Evolutionary conservation across 2,329 filamentous ascomycete genomes (phyloP).

Genomic region (Daldinia eschscholtzii): DNA sequence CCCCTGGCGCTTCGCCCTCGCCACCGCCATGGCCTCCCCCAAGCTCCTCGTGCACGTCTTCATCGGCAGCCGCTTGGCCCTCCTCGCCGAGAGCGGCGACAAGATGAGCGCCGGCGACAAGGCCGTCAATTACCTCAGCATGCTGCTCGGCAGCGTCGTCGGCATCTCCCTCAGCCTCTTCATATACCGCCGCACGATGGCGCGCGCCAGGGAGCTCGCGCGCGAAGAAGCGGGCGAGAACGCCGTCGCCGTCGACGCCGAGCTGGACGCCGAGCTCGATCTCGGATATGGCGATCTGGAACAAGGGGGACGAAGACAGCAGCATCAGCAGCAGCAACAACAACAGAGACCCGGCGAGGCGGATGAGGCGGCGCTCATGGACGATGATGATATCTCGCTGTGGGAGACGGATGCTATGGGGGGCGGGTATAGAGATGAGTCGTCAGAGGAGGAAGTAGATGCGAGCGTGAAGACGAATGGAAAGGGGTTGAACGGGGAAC

Average conservation of each 20-base stretch:
- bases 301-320: conserved; percentile 48
- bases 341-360: conserved; percentile 57
- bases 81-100: conserved; percentile 84
- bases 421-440: conserved; percentile 43
- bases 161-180: conserved; percentile 83
- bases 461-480: conserved; percentile 40
- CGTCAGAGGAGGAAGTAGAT: conserved; percentile 18
- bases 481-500: conserved; percentile 7
- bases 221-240: conserved; percentile 59
- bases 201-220: conserved; percentile 70
- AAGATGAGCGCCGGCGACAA: conserved; percentile 85
- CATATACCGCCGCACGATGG: conserved; percentile 82
- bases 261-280: conserved; percentile 58
- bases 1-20: conserved; percentile 79
- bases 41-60: conserved; percentile 94
- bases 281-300: conserved; percentile 44
- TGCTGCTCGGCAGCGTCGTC: conserved; percentile 76
- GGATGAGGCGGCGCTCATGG: conserved; percentile 67
- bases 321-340: conserved; percentile 29
- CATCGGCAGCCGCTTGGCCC: conserved; percentile 85
- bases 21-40: conserved; percentile 84
- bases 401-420: conserved; percentile 62
- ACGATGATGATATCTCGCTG: conserved; percentile 70
- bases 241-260: conserved; percentile 52
- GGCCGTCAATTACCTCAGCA: conserved; percentile 85